Conservation (phyloP, 441 rosid species). For the Daphne laureola region DNA sequence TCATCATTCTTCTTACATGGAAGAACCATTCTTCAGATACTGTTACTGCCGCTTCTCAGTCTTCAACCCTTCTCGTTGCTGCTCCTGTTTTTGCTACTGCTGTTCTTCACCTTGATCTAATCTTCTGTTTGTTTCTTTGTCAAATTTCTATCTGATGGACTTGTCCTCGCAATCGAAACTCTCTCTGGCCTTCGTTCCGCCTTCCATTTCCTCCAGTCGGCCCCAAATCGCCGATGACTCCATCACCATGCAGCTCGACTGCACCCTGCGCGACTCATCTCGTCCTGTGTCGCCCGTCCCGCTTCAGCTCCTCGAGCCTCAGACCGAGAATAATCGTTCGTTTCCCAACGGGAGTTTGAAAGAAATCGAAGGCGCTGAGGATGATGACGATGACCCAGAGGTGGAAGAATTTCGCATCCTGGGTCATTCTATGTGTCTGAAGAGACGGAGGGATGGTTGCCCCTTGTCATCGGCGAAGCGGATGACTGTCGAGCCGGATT, state of each 20-base stretch:
- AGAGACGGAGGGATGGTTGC: constrained; percentile 30
- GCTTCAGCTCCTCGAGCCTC: constrained; percentile 41
- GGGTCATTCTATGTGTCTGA: constrained; percentile 44
- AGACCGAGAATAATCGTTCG: constrained; percentile 10
- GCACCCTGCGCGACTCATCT: constrained; percentile 24
- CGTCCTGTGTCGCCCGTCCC: constrained; percentile 28
- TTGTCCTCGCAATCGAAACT: constrained; percentile 25
- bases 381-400: constrained; percentile 21
- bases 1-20: no score
- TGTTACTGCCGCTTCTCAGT: constrained; percentile 1
- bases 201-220: constrained; percentile 17
- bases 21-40: no score
- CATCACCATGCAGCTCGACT: constrained; percentile 32
- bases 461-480: constrained; percentile 24
- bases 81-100: constrained; percentile 15
- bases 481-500: constrained; percentile 20
- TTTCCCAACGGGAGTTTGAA: constrained; percentile 8
- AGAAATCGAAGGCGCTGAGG: not conserved
- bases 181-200: constrained; percentile 26
- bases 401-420: constrained; percentile 38
- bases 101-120: constrained; percentile 7
- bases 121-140: not conserved
- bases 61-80: constrained; percentile 14
- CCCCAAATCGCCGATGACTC: constrained; percentile 30
- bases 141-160: constrained; percentile 20